phyloP scores from a whole-genome alignment of 2,329 filamentous ascomycete species.

The Parastagonospora avenae region DNA sequence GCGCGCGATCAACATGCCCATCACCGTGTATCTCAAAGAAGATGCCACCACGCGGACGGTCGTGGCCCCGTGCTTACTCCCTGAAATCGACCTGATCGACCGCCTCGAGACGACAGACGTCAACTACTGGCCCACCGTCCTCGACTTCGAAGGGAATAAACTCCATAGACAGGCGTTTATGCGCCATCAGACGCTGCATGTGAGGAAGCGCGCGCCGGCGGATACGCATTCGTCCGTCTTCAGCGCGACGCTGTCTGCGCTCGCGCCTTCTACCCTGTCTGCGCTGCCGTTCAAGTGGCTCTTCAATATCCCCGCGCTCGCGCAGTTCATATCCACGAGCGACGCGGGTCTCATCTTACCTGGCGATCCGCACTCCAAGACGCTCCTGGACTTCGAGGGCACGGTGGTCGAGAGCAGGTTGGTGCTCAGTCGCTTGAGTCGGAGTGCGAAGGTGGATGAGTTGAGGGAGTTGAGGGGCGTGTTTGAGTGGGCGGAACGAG shows the following conservation, averaged over 20 bases:
- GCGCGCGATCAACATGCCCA: conserved; percentile 74
- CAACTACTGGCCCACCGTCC: conserved; percentile 79
- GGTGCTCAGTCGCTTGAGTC: conserved; percentile 57
- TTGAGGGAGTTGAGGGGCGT: conserved; percentile 67
- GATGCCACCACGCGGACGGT: conserved; percentile 37
- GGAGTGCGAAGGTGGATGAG: conserved; percentile 52
- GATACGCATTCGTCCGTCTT: conserved; percentile 71
- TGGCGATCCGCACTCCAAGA: conserved; percentile 49
- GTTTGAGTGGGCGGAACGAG: conserved; percentile 68
- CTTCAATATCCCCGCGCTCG: conserved; percentile 65
- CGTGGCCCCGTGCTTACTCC: conserved; percentile 63
- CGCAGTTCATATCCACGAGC: conserved; percentile 54
- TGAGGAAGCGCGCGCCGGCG: conserved; percentile 66
- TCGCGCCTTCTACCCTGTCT: conserved; percentile 54
- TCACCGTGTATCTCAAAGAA: conserved; percentile 66
- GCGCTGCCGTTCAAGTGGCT: conserved; percentile 71
- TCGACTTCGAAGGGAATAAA: conserved; percentile 72
- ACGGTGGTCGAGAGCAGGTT: conserved; percentile 75
- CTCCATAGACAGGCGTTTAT: conserved; percentile 68
- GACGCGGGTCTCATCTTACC: conserved; percentile 60
- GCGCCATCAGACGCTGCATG: conserved; percentile 72
- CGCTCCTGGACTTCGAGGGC: conserved; percentile 58
- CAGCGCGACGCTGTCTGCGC: conserved; percentile 72
- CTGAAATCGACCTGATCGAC: conserved; percentile 68
- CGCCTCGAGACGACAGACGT: conserved; percentile 67